Base-by-base conservation (phyloP, 768 basidiomycete species). In the Termitomyces sp. region DNA sequence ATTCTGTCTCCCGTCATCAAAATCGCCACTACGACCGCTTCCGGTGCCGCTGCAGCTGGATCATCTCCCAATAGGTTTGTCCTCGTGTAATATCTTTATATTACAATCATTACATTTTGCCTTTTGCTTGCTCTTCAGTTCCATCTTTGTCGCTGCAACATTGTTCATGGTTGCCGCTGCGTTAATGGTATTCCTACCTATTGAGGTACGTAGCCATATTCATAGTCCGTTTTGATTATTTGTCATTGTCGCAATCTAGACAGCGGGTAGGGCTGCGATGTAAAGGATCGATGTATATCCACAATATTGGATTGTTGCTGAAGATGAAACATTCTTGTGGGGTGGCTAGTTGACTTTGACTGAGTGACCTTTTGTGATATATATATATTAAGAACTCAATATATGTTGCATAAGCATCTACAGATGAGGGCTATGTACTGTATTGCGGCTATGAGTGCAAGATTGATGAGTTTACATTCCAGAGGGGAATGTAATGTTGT, bases 1-100 rank as follows among this genome's bases (percentile, higher is more conserved):
- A 67, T 81, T 54, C 74, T 80, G 35, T 73, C 78, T 0, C 80
- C 80, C 30, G 69, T 79, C 40, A 78, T 80, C 65, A 79, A 79
- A 59, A 80, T 80, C 41, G 73, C 71, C 8, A 78, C 76, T 7
- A 58, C 57, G 5, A 58, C 52, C 1, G 46, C 57, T 4, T 30
- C 57, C 5, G 57, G 57, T 48, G 52, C 36, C 9, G 52, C 57
- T 11, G 30, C 16, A 11, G 35, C 44, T 36, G 57, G 57, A 16
- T n/a, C 38, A 26, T 58, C 57, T 11, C 52, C 57, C 18, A 83
- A 79, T 54, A 81, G 80, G 6, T 83, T 81, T 63, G 67, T 78
- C 75, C 22, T 67, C 68, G 5, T 54, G 54, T 16, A 58, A 64
- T 22, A 14, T 22, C 3, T 46, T 24, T 13, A 26, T 41, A 3